Evolutionary conservation across 768 basidiomycete genomes (phyloP).

Genomic region (Lactarius vividus): DNA sequence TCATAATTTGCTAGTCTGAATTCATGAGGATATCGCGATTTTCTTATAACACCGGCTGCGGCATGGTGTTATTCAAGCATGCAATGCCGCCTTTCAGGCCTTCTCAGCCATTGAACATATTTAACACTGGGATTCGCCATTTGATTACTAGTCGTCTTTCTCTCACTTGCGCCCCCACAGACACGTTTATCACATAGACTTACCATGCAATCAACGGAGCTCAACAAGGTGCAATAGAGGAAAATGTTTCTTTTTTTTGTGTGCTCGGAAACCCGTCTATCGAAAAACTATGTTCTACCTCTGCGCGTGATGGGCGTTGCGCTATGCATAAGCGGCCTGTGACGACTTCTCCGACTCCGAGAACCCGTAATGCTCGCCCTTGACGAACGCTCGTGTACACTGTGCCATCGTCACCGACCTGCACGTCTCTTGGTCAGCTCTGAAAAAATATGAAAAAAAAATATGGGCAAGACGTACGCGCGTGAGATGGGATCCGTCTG

Average conservation of each 20-base stretch:
- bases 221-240: not conserved
- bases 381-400: slow-evolving; percentile 83
- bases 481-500: slow-evolving; percentile 94
- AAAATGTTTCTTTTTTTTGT: slow-evolving; percentile 4
- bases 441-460: not conserved
- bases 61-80: not conserved
- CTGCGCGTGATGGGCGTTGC: not conserved
- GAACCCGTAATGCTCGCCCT: slow-evolving; percentile 63
- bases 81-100: not conserved
- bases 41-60: not conserved
- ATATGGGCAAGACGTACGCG: slow-evolving; percentile 58
- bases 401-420: slow-evolving; percentile 97
- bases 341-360: slow-evolving; percentile 45
- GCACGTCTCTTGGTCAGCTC: slow-evolving; percentile 15
- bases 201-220: not conserved
- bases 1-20: not conserved
- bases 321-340: slow-evolving; percentile 46
- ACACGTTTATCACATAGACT: not conserved
- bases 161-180: not conserved
- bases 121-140: not conserved
- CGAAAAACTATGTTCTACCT: slow-evolving; percentile 10
- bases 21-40: not conserved
- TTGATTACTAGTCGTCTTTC: not conserved
- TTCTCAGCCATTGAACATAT: not conserved
- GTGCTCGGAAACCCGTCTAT: slow-evolving; percentile 21